Base-by-base conservation (phyloP, 352 stramenopile genomes). In the Peronospora farinosa region DNA sequence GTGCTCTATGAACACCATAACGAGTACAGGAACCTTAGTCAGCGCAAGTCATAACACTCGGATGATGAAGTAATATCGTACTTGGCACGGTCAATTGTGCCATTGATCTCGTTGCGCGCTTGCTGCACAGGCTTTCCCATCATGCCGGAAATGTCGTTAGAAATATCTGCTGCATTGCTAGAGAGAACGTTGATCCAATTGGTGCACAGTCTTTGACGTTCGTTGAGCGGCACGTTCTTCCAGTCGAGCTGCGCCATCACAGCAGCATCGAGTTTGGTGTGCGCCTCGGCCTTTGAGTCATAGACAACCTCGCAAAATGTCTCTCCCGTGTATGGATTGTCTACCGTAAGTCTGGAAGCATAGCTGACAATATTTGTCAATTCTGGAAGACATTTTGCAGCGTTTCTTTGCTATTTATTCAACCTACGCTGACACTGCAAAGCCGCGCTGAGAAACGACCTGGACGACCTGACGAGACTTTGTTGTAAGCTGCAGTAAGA, bases 61-160 rank as follows among this genome's bases (percentile, higher is more conserved):
- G n/a, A 13, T n/a, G 31, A 25, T 27, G 10, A 31, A 36, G 45
- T 4, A 27, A 19, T 41, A 33, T 47, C 56, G 39, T 60, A 86
- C 72, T 80, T 80, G 40, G 75, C 65, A 47, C 79, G 69, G 23
- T 74, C 73, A 40, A 86, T 81, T 19, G 77, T 84, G 30, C 73
- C 79, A 36, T 83, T 81, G 45, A 89, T 57, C 65, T 90, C 81
- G 59, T 85, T 85, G 53, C 60, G 74, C 23, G 78, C 72, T 47
- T 92, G 79, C 47, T 77, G 63, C 17, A 94, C 49, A 2, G 83
- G 78, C 54, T 94, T 94, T 33, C 83, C 83, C 83, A 92, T 94
- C 66, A 88, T 78, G 21, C 76, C 70, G 7, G 80, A 86, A 54
- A 93, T 91, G 27, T 93, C 82, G 21, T 67, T 36, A 2, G 74